Evolutionary conservation across 805 yeast species (phyloP), one percentile per base, ranked within the genome.

Genomic region (Wickerhamiella musiphila): DNA sequence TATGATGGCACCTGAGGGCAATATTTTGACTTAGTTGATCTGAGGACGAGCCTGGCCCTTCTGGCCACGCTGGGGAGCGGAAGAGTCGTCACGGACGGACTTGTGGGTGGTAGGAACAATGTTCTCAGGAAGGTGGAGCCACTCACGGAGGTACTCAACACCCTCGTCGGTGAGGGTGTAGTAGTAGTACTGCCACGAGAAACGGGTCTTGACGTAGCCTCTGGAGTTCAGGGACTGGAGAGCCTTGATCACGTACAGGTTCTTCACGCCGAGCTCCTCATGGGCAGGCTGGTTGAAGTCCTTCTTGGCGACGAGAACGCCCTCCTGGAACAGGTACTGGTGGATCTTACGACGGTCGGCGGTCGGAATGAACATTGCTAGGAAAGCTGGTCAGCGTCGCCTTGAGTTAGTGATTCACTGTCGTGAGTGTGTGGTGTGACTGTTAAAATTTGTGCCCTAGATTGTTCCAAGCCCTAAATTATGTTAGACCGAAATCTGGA

Each of bases 171-270:
- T 90, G 63, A 90, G 78, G 73, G 98, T 82, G 92, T 90, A 90
- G 93, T 90, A 90, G 73, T 90, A 90, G 76, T 82, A 82, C 76
- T 84, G 95, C 99, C 99, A 90, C 59, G 96, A 86, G 78, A 86
- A 90, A 70, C 83, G 96, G 56, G 99, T 90, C 81, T 86, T 83
- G 67, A 90, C 96, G 77, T 59, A 90, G 65, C 99, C 99, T 68
- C 78, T 82, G 46, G 98, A 90, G 60, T 93, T 82, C 66, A 90
- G 81, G 46, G 96, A 86, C 72, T 90, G 99, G 66, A 90, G 76
- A 60, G 99, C 95, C 78, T 90, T 90, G 75, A 90, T 82, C 57
- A 60, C 98, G 62, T 65, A 90, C 65, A 90, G 77, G 92, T 90
- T 90, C 72, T 70, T 86, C 73, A 94, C 78, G 68, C 78, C 93